phyloP scores from a whole-genome alignment of 768 basidiomycete genomes.

The Sistotremastrum niveocremeum region DNA sequence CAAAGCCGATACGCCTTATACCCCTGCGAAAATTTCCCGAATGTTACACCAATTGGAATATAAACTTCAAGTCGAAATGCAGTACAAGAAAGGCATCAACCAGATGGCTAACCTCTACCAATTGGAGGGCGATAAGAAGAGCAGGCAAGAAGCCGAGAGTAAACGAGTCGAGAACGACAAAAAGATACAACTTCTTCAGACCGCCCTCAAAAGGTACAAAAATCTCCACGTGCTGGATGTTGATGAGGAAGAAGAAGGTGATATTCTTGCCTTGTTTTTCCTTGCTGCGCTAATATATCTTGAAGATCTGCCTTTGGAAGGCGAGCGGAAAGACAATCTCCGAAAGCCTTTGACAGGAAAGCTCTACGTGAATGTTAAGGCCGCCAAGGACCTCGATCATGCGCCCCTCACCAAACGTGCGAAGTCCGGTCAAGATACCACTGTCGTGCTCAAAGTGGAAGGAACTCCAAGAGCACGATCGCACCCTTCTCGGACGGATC shows the following conservation, averaged over 20 bases:
- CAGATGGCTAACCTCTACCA: constrained; percentile 98
- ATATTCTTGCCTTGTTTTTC: constrained; percentile 26
- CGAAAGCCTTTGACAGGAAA: constrained; percentile 92
- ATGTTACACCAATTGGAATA: constrained; percentile 99
- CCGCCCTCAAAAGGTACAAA: constrained; percentile 92
- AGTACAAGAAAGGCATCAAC: constrained; percentile 96
- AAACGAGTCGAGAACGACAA: constrained; percentile 92
- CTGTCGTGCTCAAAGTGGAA: constrained; percentile 91
- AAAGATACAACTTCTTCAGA: constrained; percentile 86
- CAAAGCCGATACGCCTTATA: constrained; percentile 94
- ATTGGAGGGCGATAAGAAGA: constrained; percentile 95
- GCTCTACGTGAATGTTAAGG: constrained; percentile 75
- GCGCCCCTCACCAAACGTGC: constrained; percentile 66
- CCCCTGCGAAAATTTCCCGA: constrained; percentile 87
- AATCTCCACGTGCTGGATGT: constrained; percentile 89
- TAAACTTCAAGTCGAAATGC: constrained; percentile 95
- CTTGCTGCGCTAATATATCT: constrained; percentile 2
- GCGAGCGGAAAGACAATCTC: constrained; percentile 84
- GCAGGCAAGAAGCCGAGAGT: constrained; percentile 82
- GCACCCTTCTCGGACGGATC: constrained; percentile 85
- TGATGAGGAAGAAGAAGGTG: constrained; percentile 58
- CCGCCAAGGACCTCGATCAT: constrained; percentile 91
- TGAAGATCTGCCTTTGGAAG: constrained; percentile 30
- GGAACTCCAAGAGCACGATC: constrained; percentile 87
- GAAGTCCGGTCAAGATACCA: constrained; percentile 80